A percentile compares a stretch with the other conserved stretches of the same genome.
Conservation (phyloP, 306 rosid genomes). For the Vachellia pachyceras region DNA sequence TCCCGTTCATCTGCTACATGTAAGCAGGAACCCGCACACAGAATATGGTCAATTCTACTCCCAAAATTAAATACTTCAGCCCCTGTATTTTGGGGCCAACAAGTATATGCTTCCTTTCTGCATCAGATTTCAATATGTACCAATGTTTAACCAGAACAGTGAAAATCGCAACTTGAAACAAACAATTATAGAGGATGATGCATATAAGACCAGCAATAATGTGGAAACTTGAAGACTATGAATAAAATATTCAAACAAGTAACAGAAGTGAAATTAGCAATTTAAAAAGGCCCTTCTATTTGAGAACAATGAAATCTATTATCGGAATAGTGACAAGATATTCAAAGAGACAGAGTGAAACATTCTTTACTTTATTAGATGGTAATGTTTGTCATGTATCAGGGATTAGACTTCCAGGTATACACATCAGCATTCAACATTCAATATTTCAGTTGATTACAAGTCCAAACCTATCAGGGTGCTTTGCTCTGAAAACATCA, state of each 20-base stretch:
- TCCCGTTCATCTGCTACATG: conserved; percentile 64
- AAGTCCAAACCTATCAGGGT: conserved; percentile 72
- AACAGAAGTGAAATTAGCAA: background rate
- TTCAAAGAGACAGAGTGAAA: conserved; percentile 18
- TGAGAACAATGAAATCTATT: conserved; percentile 4
- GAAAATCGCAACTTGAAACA: background rate
- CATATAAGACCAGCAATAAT: too few relatives aligned
- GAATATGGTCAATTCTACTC: conserved; percentile 87
- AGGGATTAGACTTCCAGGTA: conserved; percentile 11
- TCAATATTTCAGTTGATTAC: conserved; percentile 11
- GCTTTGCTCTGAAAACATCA: conserved; percentile 79
- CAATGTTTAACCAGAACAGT: conserved; percentile 14
- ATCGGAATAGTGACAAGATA: background rate
- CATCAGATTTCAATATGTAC: conserved; percentile 35
- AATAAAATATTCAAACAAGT: background rate
- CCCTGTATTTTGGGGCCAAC: conserved; percentile 92
- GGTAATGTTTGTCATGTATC: conserved; percentile 28
- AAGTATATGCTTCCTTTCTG: conserved; percentile 78
- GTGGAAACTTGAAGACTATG: conserved; percentile 12
- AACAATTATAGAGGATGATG: conserved; percentile 17
- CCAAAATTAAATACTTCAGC: conserved; percentile 95
- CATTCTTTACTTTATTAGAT: conserved; percentile 21
- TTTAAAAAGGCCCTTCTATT: conserved; percentile 9
- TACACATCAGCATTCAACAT: conserved; percentile 18
- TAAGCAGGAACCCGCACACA: conserved; percentile 82